Percentiles rank a stretch among this genome's conserved stretches.
phyloP scores from a whole-genome alignment of 768 basidiomycete genomes.

The Mrakia blollopis region DNA sequence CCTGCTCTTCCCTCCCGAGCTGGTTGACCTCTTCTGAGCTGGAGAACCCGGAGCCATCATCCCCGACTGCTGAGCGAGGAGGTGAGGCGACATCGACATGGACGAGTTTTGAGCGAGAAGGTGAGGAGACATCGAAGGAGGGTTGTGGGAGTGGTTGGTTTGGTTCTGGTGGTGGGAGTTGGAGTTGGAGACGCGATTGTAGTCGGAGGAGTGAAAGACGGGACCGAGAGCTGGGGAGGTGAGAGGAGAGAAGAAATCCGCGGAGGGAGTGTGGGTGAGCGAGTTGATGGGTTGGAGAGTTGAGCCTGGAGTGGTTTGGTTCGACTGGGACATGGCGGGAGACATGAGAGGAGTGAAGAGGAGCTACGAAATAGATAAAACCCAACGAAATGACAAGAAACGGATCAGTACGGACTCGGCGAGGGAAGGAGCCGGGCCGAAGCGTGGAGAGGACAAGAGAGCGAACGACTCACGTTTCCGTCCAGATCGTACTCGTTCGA shows the following conservation, averaged over 20 bases:
- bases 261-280: neutral
- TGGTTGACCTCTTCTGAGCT: neutral
- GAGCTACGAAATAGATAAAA: conserved; percentile 21
- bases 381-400: neutral
- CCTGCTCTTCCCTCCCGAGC: neutral
- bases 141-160: neutral
- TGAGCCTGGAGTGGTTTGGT: conserved; percentile 48
- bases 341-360: conserved; percentile 43
- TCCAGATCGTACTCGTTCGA: conserved; percentile 34
- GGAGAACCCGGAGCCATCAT: conserved; percentile 37
- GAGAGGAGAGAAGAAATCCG: conserved; percentile 46
- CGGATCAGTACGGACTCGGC: neutral
- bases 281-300: conserved; percentile 33
- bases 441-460: neutral
- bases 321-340: conserved; percentile 35
- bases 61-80: conserved; percentile 32
- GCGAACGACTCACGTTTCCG: conserved; percentile 41
- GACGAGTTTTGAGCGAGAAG: conserved; percentile 30
- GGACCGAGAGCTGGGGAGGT: conserved; percentile 46
- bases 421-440: neutral
- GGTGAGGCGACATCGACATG: conserved; percentile 26
- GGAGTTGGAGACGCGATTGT: neutral
- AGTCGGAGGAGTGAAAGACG: conserved; percentile 8
- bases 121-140: conserved; percentile 27
- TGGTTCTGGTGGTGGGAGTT: neutral